These are phyloP conservation scores for Ganoderma sinense DNA, from an alignment of 1,284 basidiomycete species.

Conservation along the genomic window DNA sequence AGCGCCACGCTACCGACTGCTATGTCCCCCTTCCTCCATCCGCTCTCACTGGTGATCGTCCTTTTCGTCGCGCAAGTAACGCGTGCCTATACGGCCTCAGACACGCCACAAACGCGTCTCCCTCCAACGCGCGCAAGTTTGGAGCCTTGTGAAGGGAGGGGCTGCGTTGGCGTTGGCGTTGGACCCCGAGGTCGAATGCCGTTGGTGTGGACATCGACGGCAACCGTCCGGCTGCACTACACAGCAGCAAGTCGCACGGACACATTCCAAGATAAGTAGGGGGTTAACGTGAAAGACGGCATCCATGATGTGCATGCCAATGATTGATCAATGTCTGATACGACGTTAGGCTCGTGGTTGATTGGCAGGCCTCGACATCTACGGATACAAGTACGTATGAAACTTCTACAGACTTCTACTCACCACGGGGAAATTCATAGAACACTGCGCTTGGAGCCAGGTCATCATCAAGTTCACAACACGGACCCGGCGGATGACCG, in stretches of 20 bases:
- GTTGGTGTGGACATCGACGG: conserved; percentile 3
- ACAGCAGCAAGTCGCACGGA: not conserved
- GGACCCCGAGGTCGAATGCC: not conserved
- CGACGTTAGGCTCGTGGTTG: not conserved
- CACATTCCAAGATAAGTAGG: not conserved
- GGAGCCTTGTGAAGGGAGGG: not conserved
- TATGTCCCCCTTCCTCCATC: not conserved
- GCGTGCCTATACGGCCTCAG: not conserved
- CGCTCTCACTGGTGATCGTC: not conserved
- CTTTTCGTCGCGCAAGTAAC: not conserved
- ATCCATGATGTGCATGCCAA: conserved; percentile 25
- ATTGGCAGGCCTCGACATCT: not conserved
- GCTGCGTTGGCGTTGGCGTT: no score
- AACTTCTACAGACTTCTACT: not conserved
- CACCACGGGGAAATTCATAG: not conserved
- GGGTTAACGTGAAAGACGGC: conserved; percentile 8
- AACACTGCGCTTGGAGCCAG: not conserved
- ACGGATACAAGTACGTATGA: not conserved
- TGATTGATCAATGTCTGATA: conserved; percentile 24
- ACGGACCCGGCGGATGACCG: conserved; percentile 20
- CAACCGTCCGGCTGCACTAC: conserved; percentile 5
- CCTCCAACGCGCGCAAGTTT: not conserved
- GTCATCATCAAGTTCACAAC: conserved; percentile 8
- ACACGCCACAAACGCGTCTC: not conserved
- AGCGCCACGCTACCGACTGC: not conserved